Percentiles rank a stretch among this genome's conserved stretches.
phyloP scores from a whole-genome alignment of 768 basidiomycete genomes.

The Lactarius psammicola region DNA sequence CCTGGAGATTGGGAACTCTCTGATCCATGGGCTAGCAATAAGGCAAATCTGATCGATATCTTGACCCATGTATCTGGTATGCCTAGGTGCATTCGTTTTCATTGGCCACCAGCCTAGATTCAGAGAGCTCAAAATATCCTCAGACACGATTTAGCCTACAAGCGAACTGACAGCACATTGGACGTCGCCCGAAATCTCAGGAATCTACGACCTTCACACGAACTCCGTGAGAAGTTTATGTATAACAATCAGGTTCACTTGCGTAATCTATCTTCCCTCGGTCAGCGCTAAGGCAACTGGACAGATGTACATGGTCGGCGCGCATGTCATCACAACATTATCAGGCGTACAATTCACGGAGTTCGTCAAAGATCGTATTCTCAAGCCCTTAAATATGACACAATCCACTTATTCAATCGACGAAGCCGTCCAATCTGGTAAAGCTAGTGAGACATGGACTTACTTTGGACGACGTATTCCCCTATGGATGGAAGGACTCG shows the following conservation, averaged over 20 bases:
- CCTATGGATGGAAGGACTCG: no score
- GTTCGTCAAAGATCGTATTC: conserved; percentile 45
- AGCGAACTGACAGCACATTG: no score
- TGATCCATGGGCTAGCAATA: conserved; percentile 42
- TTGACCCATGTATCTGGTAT: conserved; percentile 44
- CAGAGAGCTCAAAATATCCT: no score
- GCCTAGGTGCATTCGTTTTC: conserved; percentile 33
- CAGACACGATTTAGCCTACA: no score
- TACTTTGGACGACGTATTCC: no score
- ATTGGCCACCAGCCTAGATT: no score
- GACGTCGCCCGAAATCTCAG: conserved; percentile 23
- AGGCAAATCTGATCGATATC: conserved; percentile 40
- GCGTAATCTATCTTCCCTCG: no score
- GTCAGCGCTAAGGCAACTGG: background rate
- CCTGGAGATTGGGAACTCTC: conserved; percentile 39
- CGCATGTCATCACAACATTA: no score
- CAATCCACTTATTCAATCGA: conserved; percentile 40
- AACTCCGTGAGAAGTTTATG: no score
- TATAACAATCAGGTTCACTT: no score
- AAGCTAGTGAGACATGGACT: conserved; percentile 33
- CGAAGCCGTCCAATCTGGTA: conserved; percentile 37
- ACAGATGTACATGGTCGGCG: no score
- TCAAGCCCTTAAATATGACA: conserved; percentile 43
- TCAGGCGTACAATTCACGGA: conserved; percentile 35
- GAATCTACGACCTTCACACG: no score